A percentile compares a stretch with the other conserved stretches of the same genome.
These are phyloP conservation scores for Neurospora sp. DNA, from an alignment of 495 filamentous ascomycete species.

Conservation along the genomic window DNA sequence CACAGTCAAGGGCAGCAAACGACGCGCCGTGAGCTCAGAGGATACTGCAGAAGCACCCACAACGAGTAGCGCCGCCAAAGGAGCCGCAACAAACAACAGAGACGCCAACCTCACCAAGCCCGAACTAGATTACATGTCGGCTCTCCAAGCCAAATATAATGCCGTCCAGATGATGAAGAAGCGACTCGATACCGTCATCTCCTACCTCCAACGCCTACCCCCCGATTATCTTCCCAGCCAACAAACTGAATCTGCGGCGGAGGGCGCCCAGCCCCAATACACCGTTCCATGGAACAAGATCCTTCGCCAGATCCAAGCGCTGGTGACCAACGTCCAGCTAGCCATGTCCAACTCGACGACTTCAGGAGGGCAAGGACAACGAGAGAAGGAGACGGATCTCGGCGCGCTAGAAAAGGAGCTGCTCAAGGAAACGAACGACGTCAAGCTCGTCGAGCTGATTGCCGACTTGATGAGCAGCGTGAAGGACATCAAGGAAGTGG, in stretches of 20 bases:
- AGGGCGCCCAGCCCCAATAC: constrained; percentile 26
- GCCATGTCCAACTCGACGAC: constrained; percentile 32
- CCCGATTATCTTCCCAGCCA: constrained; percentile 44
- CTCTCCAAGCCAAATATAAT: constrained; percentile 77
- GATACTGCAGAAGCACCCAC: constrained; percentile 14
- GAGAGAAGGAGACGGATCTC: constrained; percentile 25
- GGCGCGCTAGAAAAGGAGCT: constrained; percentile 47
- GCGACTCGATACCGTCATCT: constrained; percentile 69
- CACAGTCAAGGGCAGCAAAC: constrained; percentile 36
- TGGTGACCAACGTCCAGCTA: constrained; percentile 51
- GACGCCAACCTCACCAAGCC: constrained; percentile 52
- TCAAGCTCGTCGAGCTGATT: constrained; percentile 61
- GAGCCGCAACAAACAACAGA: constrained; percentile 18
- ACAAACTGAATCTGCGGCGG: constrained; percentile 7
- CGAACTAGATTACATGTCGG: constrained; percentile 62
- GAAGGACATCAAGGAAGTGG: constrained; percentile 54
- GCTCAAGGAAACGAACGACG: constrained; percentile 63
- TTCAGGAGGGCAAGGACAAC: not conserved
- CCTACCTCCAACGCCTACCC: constrained; percentile 68
- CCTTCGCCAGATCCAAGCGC: constrained; percentile 54
- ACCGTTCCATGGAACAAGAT: constrained; percentile 52
- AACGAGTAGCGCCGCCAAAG: constrained; percentile 14
- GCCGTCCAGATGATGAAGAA: constrained; percentile 85
- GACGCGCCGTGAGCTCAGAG: constrained; percentile 29
- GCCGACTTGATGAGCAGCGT: constrained; percentile 57